Conservation (phyloP, 108 stramenopile genomes). For the Discostella stelligeroides region DNA sequence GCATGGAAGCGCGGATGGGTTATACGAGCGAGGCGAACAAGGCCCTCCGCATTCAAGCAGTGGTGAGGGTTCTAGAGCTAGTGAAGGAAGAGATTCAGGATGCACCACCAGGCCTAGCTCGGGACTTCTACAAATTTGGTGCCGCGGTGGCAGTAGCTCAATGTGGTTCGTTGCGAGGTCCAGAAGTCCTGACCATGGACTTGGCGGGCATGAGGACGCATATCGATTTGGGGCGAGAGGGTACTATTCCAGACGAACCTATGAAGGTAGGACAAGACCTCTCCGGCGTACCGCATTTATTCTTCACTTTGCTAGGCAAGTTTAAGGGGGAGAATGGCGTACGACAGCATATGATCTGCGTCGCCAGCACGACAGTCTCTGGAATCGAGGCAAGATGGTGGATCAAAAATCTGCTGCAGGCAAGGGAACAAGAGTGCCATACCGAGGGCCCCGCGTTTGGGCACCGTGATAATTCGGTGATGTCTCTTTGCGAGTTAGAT, state of each 20-base stretch:
- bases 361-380: conserved; percentile 7
- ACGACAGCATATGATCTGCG: not conserved
- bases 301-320: conserved; percentile 18
- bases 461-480: not conserved
- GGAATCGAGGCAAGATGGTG: conserved; percentile 16
- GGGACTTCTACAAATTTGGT: conserved; percentile 1
- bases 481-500: not conserved
- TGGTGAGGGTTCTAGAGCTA: conserved; percentile 3
- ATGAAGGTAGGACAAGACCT: not conserved
- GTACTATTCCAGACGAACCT: not conserved
- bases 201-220: not conserved
- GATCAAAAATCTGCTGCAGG: not conserved
- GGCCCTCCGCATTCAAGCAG: not conserved
- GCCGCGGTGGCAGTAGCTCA: conserved; percentile 5
- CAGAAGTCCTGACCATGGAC: conserved; percentile 18
- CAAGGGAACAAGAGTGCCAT: not conserved
- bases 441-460: not conserved
- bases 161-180: conserved; percentile 17
- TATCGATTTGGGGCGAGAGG: not conserved
- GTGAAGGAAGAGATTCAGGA: not conserved
- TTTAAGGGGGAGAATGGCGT: conserved; percentile 26
- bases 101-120: not conserved
- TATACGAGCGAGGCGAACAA: conserved; percentile 2
- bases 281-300: conserved; percentile 4
- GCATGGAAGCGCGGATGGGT: conserved; percentile 27